Percentiles rank a stretch among this genome's conserved stretches.
phyloP scores from a whole-genome alignment of 2,329 filamentous ascomycete genomes.

The Cercospora zeae-maydis region DNA sequence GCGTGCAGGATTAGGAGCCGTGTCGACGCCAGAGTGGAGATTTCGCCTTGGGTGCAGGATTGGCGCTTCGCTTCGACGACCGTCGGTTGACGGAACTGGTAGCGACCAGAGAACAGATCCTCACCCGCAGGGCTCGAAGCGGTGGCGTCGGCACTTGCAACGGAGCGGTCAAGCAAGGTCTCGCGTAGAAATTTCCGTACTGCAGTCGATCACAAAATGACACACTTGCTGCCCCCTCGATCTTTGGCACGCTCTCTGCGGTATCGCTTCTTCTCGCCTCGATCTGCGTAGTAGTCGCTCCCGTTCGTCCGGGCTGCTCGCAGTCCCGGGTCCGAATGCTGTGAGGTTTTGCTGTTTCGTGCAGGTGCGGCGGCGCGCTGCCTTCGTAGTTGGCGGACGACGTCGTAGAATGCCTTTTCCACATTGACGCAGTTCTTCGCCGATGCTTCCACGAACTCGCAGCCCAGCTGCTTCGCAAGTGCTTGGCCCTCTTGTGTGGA shows the following conservation, averaged over 20 bases:
- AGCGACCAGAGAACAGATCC: background rate
- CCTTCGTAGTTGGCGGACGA: slow-evolving; percentile 82
- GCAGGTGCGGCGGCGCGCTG: slow-evolving; percentile 54
- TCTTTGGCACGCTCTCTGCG: slow-evolving; percentile 25
- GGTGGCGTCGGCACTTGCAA: background rate
- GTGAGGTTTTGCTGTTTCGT: slow-evolving; percentile 18
- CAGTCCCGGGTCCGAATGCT: slow-evolving; percentile 15
- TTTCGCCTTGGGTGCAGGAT: background rate
- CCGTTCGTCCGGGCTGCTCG: slow-evolving; percentile 19
- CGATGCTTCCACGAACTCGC: slow-evolving; percentile 94
- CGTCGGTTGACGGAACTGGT: background rate
- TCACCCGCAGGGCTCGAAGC: background rate
- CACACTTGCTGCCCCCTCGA: slow-evolving; percentile 29
- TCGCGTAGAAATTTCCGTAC: background rate
- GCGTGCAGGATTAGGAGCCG: background rate
- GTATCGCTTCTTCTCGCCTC: slow-evolving; percentile 27
- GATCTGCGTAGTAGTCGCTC: slow-evolving; percentile 19
- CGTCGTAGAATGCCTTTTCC: slow-evolving; percentile 97
- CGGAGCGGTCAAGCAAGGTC: background rate
- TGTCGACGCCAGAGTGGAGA: background rate
- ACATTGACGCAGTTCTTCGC: slow-evolving; percentile 98
- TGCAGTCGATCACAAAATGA: slow-evolving; percentile 28
- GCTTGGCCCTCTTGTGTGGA: slow-evolving; percentile 94
- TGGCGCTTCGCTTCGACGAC: background rate
- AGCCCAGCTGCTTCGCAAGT: slow-evolving; percentile 84